Base-by-base conservation (phyloP, 1,284 basidiomycete genomes). In the Malassezia dermatis region DNA sequence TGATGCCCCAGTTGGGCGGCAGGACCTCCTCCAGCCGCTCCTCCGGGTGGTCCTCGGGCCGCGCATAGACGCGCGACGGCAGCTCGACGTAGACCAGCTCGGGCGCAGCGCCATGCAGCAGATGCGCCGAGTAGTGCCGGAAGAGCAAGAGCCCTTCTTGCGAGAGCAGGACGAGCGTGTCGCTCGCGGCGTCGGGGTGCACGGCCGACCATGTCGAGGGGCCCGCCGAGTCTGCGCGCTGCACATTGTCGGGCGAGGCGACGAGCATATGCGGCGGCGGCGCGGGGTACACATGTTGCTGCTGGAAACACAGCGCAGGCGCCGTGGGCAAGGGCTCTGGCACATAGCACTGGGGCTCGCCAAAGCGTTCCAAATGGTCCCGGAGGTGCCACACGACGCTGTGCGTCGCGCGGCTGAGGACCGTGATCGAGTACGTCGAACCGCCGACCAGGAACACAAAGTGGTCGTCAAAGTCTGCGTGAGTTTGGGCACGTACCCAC, bases 401-500 rank as follows among this genome's bases (percentile, higher is more conserved):
- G 13, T 49, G 44, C 1, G 60, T 57, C 24, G 34, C 43, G 8
- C 67, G 63, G 24, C 55, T 55, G 26, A 65, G 56, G 39, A 62
- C 56, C 7, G 60, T 57, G 13, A 69, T 56, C 21, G 53, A 54
- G 45, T 63, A 60, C 24, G 51, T 59, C 8, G 63, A 63, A 8
- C 46, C 17, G 8, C 66, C 66, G 23, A 48, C 55, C 40, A 70
- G 55, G 34, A 66, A 70, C 19, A 65, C 56, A 30, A 60, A 67
- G 10, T 64, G 52, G 44, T 67, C 61, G 49, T 70, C 67, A 58
- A 67, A 67, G 46, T 69, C 67, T 43, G 41, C 13, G 27, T 43
- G 15, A 43, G 41, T 27, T 17, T 8, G 15, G 23, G 11, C 24
- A 43, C 41, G 35, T 39, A 39, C 30, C 46, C 37, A 70, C 61